These are phyloP conservation scores for Lagerstroemia speciosa DNA, from an alignment of 345 rosid genomes.

Conservation along the genomic window DNA sequence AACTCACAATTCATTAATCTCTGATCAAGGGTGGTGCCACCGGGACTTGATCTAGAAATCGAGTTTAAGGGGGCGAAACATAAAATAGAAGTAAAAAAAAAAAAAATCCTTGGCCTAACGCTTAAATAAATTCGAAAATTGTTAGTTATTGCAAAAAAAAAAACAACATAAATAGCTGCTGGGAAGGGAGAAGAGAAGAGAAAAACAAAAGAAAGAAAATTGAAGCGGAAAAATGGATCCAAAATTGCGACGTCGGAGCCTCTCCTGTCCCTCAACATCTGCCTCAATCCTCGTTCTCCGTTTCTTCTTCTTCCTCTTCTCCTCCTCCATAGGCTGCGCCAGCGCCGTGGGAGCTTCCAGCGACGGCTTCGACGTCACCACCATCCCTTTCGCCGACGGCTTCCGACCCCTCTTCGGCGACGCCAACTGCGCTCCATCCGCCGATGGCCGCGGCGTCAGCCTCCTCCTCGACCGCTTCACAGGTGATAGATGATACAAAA, in stretches of 20 bases:
- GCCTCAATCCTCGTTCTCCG: background rate
- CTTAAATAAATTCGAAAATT: background rate
- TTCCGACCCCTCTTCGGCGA: constrained; percentile 81
- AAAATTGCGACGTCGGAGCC: background rate
- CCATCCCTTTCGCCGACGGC: constrained; percentile 69
- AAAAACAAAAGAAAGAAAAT: background rate
- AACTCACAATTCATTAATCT: too few relatives aligned
- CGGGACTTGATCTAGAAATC: background rate
- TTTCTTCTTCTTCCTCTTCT: constrained; percentile 6
- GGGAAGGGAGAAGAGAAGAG: background rate
- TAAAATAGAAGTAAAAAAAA: background rate
- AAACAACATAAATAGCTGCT: background rate
- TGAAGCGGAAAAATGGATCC: constrained; percentile 3
- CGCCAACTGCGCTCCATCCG: constrained; percentile 64
- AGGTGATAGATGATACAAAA: constrained; percentile 23
- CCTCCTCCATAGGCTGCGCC: background rate
- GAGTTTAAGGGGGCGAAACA: too few relatives aligned
- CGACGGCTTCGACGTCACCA: constrained; percentile 37
- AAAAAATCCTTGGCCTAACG: background rate
- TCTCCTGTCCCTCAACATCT: background rate
- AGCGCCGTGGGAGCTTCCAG: background rate
- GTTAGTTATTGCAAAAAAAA: background rate
- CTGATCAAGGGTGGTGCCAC: too few relatives aligned
- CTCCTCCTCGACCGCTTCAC: constrained; percentile 82
- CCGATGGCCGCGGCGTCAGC: constrained; percentile 62